These are phyloP conservation scores for Austroboletus eburneus DNA, from an alignment of 768 basidiomycete species.

Conservation along the genomic window DNA sequence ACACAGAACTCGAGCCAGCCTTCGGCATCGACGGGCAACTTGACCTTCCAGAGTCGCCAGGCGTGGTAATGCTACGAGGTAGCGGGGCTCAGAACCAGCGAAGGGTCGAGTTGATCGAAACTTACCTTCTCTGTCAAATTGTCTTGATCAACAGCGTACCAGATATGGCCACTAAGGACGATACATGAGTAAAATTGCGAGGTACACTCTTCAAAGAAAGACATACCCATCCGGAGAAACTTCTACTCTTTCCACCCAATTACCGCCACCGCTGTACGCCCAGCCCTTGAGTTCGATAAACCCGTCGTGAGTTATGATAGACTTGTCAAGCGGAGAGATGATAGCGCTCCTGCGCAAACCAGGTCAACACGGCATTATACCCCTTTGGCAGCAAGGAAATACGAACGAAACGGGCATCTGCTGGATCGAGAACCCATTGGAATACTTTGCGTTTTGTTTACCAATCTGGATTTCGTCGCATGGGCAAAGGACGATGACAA, in stretches of 20 bases:
- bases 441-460: conserved; percentile 49
- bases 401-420: conserved; percentile 57
- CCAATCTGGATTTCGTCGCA: conserved; percentile 24
- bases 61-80: conserved; percentile 45
- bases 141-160: conserved; percentile 14
- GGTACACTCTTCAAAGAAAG: neutral
- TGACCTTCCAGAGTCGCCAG: conserved; percentile 51
- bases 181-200: neutral
- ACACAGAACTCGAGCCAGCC: conserved; percentile 56
- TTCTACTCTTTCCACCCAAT: conserved; percentile 56
- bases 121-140: conserved; percentile 15
- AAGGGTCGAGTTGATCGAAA: conserved; percentile 4
- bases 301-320: conserved; percentile 47
- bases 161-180: conserved; percentile 10
- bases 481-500: neutral
- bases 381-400: neutral
- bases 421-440: conserved; percentile 54
- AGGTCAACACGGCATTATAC: neutral
- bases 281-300: conserved; percentile 41
- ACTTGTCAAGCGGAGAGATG: conserved; percentile 30
- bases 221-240: conserved; percentile 31
- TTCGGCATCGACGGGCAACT: conserved; percentile 49
- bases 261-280: conserved; percentile 46
- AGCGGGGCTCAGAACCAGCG: neutral
- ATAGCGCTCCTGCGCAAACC: conserved; percentile 10